These are phyloP conservation scores for Xanthoconium separans DNA, from an alignment of 1,284 basidiomycete genomes.

Conservation along the genomic window DNA sequence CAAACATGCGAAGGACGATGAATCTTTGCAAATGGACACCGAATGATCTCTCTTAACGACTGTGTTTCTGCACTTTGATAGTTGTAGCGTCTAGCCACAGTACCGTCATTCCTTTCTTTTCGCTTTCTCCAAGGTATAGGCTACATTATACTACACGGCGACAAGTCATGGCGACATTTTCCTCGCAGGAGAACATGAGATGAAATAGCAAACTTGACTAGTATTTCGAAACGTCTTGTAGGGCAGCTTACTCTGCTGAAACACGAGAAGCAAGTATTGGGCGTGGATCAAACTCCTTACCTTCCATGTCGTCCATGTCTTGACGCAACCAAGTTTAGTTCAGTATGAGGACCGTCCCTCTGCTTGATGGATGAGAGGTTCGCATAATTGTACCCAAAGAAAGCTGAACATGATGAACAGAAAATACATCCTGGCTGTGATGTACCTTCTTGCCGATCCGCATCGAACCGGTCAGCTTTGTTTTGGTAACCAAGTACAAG, in stretches of 20 bases:
- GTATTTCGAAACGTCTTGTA: neutral
- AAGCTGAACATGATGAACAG: no score
- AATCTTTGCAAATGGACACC: conserved; percentile 8
- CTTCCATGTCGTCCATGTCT: no score
- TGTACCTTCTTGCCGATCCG: no score
- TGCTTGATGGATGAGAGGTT: no score
- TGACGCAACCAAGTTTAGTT: no score
- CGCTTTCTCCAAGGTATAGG: neutral
- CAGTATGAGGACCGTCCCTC: no score
- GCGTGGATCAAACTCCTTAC: no score
- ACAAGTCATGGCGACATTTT: neutral
- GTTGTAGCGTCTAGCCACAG: neutral
- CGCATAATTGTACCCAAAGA: no score
- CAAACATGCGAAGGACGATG: conserved; percentile 4
- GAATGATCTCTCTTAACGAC: conserved; percentile 11
- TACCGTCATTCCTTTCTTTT: conserved; percentile 5
- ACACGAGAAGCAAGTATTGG: no score
- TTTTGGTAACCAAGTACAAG: no score
- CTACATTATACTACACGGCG: conserved; percentile 4
- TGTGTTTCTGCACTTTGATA: neutral
- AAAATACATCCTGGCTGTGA: no score
- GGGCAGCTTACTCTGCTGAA: conserved; percentile 1
- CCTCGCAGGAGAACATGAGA: neutral
- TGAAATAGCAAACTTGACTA: neutral
- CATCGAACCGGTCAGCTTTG: no score